A percentile compares a stretch with the other conserved stretches of the same genome.
These are phyloP conservation scores for Penicillium riverlandense DNA, from an alignment of 495 filamentous ascomycete genomes.

Conservation along the genomic window DNA sequence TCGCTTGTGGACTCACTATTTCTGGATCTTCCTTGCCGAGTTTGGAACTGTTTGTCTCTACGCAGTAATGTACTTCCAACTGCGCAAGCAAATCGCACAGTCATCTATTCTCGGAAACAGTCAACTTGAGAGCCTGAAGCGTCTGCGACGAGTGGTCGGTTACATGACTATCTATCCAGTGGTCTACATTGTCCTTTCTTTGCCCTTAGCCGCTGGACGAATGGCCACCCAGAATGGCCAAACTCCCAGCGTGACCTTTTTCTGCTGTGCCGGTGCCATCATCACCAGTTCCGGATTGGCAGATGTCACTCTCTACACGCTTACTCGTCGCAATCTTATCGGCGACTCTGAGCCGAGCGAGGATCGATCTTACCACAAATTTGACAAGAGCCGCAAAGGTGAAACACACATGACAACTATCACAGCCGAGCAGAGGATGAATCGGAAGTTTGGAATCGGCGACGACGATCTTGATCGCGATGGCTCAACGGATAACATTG, in stretches of 20 bases:
- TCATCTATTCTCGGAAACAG: slow-evolving; percentile 31
- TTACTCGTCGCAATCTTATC: slow-evolving; percentile 50
- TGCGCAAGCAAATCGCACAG: slow-evolving; percentile 41
- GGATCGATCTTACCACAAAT: slow-evolving; percentile 30
- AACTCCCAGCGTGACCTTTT: slow-evolving; percentile 48
- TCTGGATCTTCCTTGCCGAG: slow-evolving; percentile 71
- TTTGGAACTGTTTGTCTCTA: slow-evolving; percentile 60
- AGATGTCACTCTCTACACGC: slow-evolving; percentile 64
- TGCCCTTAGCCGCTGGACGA: slow-evolving; percentile 63
- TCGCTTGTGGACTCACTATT: slow-evolving; percentile 68
- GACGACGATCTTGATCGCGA: slow-evolving; percentile 19
- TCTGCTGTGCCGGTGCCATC: slow-evolving; percentile 62
- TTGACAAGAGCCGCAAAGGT: slow-evolving; percentile 20
- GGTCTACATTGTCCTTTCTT: slow-evolving; percentile 64
- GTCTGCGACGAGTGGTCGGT: slow-evolving; percentile 45
- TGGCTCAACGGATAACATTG: slow-evolving; percentile 35
- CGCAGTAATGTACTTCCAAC: slow-evolving; percentile 53
- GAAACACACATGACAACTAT: slow-evolving; percentile 26
- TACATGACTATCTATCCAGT: slow-evolving; percentile 72
- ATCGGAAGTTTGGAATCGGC: slow-evolving; percentile 11
- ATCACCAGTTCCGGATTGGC: slow-evolving; percentile 69
- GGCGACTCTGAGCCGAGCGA: slow-evolving; percentile 35
- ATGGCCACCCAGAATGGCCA: slow-evolving; percentile 56
- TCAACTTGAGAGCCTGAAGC: slow-evolving; percentile 30
- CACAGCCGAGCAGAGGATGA: slow-evolving; percentile 25